Percentiles rank a stretch among this genome's conserved stretches.
These are phyloP conservation scores for Fusarium udum DNA, from an alignment of 2,329 filamentous ascomycete species.

Conservation along the genomic window DNA sequence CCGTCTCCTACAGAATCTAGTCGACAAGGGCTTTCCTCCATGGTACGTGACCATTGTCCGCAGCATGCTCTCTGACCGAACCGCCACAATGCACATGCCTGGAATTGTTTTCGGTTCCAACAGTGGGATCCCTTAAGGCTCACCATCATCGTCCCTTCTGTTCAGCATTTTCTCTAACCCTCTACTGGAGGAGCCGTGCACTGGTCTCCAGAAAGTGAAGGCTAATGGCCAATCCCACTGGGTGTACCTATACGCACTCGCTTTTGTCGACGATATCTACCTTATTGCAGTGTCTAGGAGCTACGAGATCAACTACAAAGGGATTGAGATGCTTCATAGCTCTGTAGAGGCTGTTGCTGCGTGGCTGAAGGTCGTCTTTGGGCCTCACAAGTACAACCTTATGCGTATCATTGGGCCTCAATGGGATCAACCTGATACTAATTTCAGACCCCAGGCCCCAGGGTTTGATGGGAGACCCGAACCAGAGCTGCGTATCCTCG, in stretches of 20 bases:
- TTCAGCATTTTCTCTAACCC: background rate
- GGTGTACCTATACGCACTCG: background rate
- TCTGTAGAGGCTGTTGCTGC: too few relatives aligned
- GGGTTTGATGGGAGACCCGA: too few relatives aligned
- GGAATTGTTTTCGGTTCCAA: background rate
- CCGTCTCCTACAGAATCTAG: background rate
- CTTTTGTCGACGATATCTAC: background rate
- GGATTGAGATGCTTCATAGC: background rate
- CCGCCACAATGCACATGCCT: background rate
- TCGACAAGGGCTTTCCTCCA: background rate
- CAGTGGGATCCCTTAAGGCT: background rate
- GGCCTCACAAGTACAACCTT: too few relatives aligned
- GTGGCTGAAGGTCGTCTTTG: too few relatives aligned
- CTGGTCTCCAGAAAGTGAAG: background rate
- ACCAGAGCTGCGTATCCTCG: too few relatives aligned
- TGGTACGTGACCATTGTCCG: background rate
- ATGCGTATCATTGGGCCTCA: too few relatives aligned
- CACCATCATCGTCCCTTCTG: background rate
- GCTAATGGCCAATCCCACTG: background rate
- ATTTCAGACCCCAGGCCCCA: too few relatives aligned
- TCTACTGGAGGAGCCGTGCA: background rate
- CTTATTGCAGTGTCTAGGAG: background rate
- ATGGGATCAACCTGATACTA: too few relatives aligned
- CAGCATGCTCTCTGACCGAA: background rate
- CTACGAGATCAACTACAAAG: background rate